Conservation (phyloP, 306 rosid genomes). For the Quercus ilex region DNA sequence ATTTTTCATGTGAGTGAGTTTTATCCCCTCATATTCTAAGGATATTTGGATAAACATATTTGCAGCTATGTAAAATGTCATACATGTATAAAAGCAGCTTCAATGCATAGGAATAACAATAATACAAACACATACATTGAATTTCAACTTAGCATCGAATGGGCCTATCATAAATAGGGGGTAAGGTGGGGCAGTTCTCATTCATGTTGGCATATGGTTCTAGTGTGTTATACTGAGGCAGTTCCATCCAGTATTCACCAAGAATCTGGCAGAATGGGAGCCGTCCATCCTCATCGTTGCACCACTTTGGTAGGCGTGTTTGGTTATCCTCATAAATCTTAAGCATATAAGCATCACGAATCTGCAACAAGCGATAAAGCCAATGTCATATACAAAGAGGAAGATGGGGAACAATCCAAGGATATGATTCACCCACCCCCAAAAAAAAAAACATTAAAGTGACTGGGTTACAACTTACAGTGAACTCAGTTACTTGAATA, state of each 20-base stretch:
- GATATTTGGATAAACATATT: neutral
- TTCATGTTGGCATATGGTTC: constrained; percentile 88
- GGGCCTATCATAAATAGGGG: constrained; percentile 77
- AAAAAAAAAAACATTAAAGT: neutral
- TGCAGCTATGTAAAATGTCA: neutral
- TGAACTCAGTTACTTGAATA: constrained; percentile 94
- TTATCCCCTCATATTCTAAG: neutral
- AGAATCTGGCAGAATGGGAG: constrained; percentile 97
- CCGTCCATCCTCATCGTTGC: constrained; percentile 53
- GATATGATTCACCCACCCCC: neutral
- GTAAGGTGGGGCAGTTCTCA: constrained; percentile 87
- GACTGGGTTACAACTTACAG: constrained; percentile 46
- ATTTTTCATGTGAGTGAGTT: neutral
- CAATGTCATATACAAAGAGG: constrained; percentile 5
- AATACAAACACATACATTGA: neutral
- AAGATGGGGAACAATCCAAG: neutral
- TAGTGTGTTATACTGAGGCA: constrained; percentile 79
- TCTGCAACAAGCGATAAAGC: constrained; percentile 36
- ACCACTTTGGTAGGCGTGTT: constrained; percentile 83
- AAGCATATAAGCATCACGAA: constrained; percentile 92
- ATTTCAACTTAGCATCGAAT: constrained; percentile 35
- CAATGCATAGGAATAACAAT: neutral
- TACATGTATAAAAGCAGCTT: neutral
- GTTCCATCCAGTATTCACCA: constrained; percentile 87
- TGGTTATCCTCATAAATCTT: constrained; percentile 78